Percentiles rank a stretch among this genome's conserved stretches.
These are phyloP conservation scores for Peziza echinospora DNA, from an alignment of 495 filamentous ascomycete genomes.

Conservation along the genomic window DNA sequence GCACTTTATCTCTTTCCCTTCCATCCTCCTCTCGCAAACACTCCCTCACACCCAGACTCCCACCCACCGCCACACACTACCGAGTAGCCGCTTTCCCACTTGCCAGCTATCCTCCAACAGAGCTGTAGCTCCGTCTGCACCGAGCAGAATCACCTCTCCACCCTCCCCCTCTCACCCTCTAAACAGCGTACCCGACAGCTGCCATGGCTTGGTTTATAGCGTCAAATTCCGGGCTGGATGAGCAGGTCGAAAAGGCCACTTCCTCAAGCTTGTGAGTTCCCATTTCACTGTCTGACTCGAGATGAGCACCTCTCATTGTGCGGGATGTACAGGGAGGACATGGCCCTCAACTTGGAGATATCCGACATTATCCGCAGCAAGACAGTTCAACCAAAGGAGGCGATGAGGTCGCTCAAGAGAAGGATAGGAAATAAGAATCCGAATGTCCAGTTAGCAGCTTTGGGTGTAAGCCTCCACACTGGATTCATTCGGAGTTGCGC, in stretches of 20 bases:
- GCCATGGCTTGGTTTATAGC: slow-evolving; percentile 93
- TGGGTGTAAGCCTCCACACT: slow-evolving; percentile 46
- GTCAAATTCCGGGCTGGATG: slow-evolving; percentile 70
- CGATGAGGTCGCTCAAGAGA: slow-evolving; percentile 85
- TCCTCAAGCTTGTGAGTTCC: slow-evolving; percentile 61
- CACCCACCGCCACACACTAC: too few relatives aligned
- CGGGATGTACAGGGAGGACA: slow-evolving; percentile 86
- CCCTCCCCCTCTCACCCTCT: too few relatives aligned
- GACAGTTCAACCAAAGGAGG: slow-evolving; percentile 87
- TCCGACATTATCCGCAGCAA: slow-evolving; percentile 92
- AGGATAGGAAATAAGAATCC: slow-evolving; percentile 92
- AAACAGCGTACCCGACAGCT: too few relatives aligned
- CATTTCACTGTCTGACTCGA: background rate
- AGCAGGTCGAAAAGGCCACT: slow-evolving; percentile 88
- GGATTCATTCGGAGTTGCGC: too few relatives aligned
- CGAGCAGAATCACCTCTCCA: too few relatives aligned
- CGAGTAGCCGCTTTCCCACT: too few relatives aligned
- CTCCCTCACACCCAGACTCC: too few relatives aligned
- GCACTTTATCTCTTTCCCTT: too few relatives aligned
- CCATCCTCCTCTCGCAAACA: too few relatives aligned
- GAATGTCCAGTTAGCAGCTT: slow-evolving; percentile 77
- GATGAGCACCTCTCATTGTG: background rate
- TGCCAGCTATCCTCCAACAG: too few relatives aligned
- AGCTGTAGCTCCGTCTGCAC: too few relatives aligned
- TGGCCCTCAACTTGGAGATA: slow-evolving; percentile 89